Percentiles rank a stretch among this genome's conserved stretches.
Conservation (phyloP, 805 yeast genomes). For the Candida pseudoglaebosa region DNA sequence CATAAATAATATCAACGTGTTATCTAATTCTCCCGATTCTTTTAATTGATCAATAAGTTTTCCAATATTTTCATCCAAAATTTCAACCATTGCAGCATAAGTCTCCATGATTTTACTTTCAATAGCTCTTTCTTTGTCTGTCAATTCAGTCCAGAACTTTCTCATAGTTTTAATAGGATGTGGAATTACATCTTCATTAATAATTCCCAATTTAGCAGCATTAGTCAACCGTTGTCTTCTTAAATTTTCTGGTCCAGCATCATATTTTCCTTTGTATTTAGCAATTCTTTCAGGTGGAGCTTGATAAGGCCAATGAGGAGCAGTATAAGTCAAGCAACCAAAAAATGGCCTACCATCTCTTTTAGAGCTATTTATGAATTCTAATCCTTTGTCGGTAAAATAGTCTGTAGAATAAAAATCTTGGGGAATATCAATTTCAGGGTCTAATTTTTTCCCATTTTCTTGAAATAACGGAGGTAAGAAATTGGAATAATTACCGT, state of each 20-base stretch:
- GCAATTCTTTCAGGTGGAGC: slow-evolving; percentile 48
- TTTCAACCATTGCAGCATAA: slow-evolving; percentile 64
- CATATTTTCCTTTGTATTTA: slow-evolving; percentile 46
- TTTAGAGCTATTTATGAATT: slow-evolving; percentile 23
- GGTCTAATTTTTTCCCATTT: slow-evolving; percentile 34
- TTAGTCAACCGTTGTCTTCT: slow-evolving; percentile 34
- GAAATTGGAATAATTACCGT: slow-evolving; percentile 27
- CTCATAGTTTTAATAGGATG: slow-evolving; percentile 42
- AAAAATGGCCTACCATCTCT: slow-evolving; percentile 50
- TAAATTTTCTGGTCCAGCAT: slow-evolving; percentile 45
- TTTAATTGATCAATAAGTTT: slow-evolving; percentile 42
- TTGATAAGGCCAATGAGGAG: slow-evolving; percentile 67
- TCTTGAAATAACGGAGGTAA: slow-evolving; percentile 38
- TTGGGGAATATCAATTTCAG: slow-evolving; percentile 38
- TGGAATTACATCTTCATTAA: slow-evolving; percentile 42
- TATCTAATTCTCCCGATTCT: slow-evolving; percentile 42
- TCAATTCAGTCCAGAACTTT: slow-evolving; percentile 42
- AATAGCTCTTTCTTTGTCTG: slow-evolving; percentile 28
- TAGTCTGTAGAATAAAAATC: slow-evolving; percentile 44
- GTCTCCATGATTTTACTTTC: slow-evolving; percentile 49
- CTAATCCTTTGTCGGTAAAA: slow-evolving; percentile 43
- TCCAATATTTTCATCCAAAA: slow-evolving; percentile 50
- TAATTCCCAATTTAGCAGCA: slow-evolving; percentile 44
- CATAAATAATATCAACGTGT: slow-evolving; percentile 56
- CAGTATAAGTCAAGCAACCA: slow-evolving; percentile 53